Evolutionary conservation across 345 rosid genomes (phyloP).

Genomic region (Citrus maxima): DNA sequence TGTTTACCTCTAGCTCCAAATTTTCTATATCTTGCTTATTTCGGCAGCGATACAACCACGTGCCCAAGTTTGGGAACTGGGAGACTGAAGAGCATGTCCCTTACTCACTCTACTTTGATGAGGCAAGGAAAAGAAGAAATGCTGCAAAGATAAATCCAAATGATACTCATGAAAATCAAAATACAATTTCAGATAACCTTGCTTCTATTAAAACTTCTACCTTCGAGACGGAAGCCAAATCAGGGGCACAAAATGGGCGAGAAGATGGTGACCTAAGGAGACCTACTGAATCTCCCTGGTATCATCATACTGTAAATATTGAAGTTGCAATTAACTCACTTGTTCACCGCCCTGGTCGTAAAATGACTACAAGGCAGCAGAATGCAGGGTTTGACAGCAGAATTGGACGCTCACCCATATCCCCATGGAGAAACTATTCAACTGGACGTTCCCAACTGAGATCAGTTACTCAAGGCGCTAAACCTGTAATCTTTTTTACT

Average conservation of each 20-base stretch:
- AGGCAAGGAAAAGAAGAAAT: conserved; percentile 15
- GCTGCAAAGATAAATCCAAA: conserved; percentile 3
- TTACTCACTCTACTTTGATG: conserved; percentile 32
- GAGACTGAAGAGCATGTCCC: conserved; percentile 19
- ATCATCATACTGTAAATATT: neutral
- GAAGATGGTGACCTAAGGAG: neutral
- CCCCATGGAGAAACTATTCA: conserved; percentile 14
- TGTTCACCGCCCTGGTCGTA: conserved; percentile 1
- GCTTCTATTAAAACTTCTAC: conserved; percentile 12
- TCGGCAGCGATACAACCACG: conserved; percentile 16
- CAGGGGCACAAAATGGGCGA: neutral
- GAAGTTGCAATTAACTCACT: neutral
- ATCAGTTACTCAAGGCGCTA: conserved; percentile 19
- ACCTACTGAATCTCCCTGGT: neutral
- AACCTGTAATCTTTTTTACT: conserved; percentile 14
- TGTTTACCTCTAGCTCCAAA: neutral
- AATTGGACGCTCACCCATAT: conserved; percentile 10
- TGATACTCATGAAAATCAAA: neutral
- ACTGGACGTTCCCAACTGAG: conserved; percentile 19
- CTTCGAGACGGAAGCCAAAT: neutral
- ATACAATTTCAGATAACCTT: neutral
- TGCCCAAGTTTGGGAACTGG: conserved; percentile 39
- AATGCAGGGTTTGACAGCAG: conserved; percentile 15
- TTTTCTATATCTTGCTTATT: neutral
- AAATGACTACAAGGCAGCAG: neutral